These are phyloP conservation scores for Brassica cretica DNA, from an alignment of 345 rosid genomes.

Conservation along the genomic window DNA sequence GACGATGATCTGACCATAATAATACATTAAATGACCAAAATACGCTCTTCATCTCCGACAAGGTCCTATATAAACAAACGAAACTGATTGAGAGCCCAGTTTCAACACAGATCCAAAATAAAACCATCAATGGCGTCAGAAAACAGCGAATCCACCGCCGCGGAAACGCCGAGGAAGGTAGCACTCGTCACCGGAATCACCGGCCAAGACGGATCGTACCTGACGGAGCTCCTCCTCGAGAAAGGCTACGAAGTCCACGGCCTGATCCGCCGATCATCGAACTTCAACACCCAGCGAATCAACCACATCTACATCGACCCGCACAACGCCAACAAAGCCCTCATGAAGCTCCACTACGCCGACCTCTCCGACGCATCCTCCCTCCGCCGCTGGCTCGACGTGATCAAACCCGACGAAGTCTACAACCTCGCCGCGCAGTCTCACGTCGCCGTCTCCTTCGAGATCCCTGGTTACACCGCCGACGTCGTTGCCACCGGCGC, in stretches of 20 bases:
- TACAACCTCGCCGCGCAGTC: conserved; percentile 93
- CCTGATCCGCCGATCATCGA: conserved; percentile 86
- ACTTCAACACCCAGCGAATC: conserved; percentile 88
- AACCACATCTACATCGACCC: conserved; percentile 94
- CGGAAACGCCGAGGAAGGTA: conserved; percentile 41
- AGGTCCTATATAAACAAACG: conserved; percentile 19
- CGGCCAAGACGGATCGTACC: conserved; percentile 92
- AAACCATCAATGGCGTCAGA: conserved; percentile 46
- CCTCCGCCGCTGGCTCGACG: conserved; percentile 89
- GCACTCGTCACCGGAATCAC: conserved; percentile 86
- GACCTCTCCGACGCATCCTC: conserved; percentile 85
- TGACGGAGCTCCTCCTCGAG: conserved; percentile 71
- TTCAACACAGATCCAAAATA: conserved; percentile 31
- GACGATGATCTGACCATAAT: conserved; percentile 1
- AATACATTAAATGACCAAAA: conserved; percentile 1
- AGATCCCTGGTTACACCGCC: conserved; percentile 87
- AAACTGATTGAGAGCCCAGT: conserved; percentile 7
- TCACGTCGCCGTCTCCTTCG: conserved; percentile 86
- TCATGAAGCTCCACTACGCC: conserved; percentile 81
- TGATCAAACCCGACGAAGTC: conserved; percentile 75
- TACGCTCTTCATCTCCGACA: conserved; percentile 16
- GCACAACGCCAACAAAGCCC: conserved; percentile 72
- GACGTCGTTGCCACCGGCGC: conserved; percentile 90
- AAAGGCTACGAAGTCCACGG: conserved; percentile 87
- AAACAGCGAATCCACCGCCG: conserved; percentile 20